Evolutionary conservation across 23 red algal species (phyloP), one percentile per base, ranked within the genome.

Genomic region (Agarophyton chilense): DNA sequence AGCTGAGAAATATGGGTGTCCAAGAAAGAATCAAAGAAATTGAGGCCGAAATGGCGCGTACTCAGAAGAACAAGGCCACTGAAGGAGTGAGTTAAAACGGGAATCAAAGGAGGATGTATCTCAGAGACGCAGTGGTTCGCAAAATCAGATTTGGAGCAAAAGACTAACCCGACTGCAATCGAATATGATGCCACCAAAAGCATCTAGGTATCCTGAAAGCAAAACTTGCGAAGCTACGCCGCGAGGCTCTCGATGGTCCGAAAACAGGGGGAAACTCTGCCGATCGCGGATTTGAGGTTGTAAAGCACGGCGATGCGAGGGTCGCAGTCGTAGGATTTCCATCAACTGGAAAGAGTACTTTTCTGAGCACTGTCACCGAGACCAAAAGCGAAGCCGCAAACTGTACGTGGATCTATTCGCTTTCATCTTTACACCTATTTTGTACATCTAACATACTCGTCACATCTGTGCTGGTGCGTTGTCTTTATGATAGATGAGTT

Each of bases 21-120:
- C 94, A 94, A 73, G 92, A 98, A 49, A 58, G 83, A 60, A 95
- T 98, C 78, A 94, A 93, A 83, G 97, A 98, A 0, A 98, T 98
- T 86, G 97, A 98, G 53, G 72, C 77, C 54, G 97, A 98, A 78
- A 88, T 95, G 87, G 61, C 87, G 18, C 81, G 89, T 25, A 98
- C 97, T 1, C 97, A 98, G 83, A 95, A 95, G 92, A 98, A 98
- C 97, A 98, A 98, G 58, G 97, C 97, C 70, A 98, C 97, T 47
- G 88, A 92, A 58, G 88, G 88, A 52, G 80, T 84, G 55, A 65
- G 80, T 84, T 71, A 43, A 22, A 42, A 47, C 38, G 47, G 43
- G 39, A 22, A 47, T 26, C 80, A 62, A 28, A 61, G 36, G 49
- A n/a, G 29, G 31, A 14, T 36, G 60, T 36, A 12, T 65, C 60